phyloP scores from a whole-genome alignment of 1,284 basidiomycete genomes.

The Neonothopanus nambi region DNA sequence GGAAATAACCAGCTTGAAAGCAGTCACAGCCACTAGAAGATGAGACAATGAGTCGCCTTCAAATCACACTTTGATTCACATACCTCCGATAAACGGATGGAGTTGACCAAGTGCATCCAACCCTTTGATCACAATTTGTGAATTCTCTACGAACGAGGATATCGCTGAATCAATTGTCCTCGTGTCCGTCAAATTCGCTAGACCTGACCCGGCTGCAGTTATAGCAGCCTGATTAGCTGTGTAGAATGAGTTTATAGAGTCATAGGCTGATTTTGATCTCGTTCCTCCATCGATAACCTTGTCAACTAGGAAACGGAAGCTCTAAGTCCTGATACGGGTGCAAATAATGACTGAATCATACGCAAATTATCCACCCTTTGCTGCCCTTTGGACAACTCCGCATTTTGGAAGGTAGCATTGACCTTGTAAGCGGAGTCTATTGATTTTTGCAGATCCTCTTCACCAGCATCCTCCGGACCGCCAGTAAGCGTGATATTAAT shows the following conservation, averaged over 20 bases:
- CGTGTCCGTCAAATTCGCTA: conserved; percentile 6
- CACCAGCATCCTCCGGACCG: not conserved
- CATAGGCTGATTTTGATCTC: conserved; percentile 2
- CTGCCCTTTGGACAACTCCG: conserved; percentile 4
- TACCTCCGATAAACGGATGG: conserved; percentile 32
- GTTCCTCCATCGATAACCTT: not conserved
- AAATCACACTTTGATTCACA: not conserved
- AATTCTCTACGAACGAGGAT: conserved; percentile 22
- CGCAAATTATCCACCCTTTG: not conserved
- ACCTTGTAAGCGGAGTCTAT: not conserved
- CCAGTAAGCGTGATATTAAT: not conserved
- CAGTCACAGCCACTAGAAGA: conserved; percentile 39
- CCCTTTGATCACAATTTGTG: conserved; percentile 24
- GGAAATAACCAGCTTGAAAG: conserved; percentile 43
- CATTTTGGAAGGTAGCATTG: not conserved
- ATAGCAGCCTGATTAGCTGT: conserved; percentile 5
- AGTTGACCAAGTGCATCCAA: conserved; percentile 25
- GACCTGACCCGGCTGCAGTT: conserved; percentile 1
- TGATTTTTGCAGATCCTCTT: not conserved
- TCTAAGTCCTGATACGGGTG: not conserved
- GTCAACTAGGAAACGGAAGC: conserved; percentile 6
- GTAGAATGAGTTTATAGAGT: conserved; percentile 6
- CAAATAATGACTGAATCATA: not conserved
- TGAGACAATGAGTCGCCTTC: not conserved
- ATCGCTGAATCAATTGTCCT: conserved; percentile 22